Base-by-base conservation (phyloP, 208 protist species). In the Leishmania arabica region DNA sequence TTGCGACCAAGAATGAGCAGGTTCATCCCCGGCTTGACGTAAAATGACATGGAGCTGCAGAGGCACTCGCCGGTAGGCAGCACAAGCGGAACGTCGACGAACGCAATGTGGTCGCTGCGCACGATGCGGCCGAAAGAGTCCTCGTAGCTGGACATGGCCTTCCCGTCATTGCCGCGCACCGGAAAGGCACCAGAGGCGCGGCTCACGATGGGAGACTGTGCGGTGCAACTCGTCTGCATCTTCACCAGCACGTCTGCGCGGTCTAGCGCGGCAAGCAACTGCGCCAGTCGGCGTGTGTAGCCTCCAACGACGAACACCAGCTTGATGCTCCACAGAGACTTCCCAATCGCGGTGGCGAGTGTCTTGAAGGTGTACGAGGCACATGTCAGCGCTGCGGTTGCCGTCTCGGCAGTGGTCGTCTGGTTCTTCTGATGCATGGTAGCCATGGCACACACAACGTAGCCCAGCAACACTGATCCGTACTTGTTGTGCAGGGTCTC, bases 1-100 rank as follows among this genome's bases (percentile, higher is more conserved):
- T 97, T 98, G 17, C 92, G 95, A 8, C 97, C 97, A 70, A 96
- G 95, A 45, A 99, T 93, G 62, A 98, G 91, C 42, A 98, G 66
- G 84, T 97, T 96, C 84, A 95, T 96, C 5, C 97, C 93, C 0
- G 89, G 88, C 70, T 89, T 87, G 3, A 97, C 92, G 77, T 89
- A 84, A 79, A 98, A 98, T 24, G 89, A 92, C 37, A 98, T 78
- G 45, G 79, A 77, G 31, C 72, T 70, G 68, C 92, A 95, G 19
- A 98, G 79, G 24, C 89, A 79, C 70, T 94, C 83, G 47, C 86
- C 86, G 17, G 81, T 89, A 19, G 95, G 95, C 49, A 94, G 82
- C 5, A 83, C 80, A 42, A 98, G 85, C 15, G 90, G 86, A 31
- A 98, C 93, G 66, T 91, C 69, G 7, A 91, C 83, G 78, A 98